phyloP scores from a whole-genome alignment of 768 basidiomycete species.

The Mycena capillaripes region DNA sequence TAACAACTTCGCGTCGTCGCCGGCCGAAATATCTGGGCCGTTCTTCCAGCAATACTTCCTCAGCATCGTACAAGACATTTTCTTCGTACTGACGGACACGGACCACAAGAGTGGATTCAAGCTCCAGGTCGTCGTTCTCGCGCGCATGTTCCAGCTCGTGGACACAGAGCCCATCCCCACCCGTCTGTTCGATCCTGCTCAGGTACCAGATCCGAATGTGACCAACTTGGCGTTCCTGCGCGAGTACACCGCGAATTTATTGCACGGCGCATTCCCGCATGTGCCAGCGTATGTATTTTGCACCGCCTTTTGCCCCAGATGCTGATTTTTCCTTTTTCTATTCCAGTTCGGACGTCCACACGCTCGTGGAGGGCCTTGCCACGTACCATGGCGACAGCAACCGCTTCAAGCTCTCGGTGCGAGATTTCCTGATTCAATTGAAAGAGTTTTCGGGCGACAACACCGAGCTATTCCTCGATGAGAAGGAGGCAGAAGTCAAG shows the following conservation, averaged over 20 bases:
- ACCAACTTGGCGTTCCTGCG: constrained; percentile 85
- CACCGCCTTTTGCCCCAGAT: too few species aligned
- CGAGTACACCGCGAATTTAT: constrained; percentile 87
- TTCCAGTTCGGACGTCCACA: constrained; percentile 56
- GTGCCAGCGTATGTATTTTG: constrained; percentile 77
- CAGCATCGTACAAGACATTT: constrained; percentile 93
- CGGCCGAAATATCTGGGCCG: constrained; percentile 81
- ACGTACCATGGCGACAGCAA: constrained; percentile 85
- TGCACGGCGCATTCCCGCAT: constrained; percentile 94
- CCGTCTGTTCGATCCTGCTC: constrained; percentile 86
- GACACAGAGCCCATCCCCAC: constrained; percentile 84
- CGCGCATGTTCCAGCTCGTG: constrained; percentile 93
- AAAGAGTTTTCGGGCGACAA: constrained; percentile 97
- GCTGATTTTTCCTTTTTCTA: not conserved
- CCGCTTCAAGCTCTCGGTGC: constrained; percentile 93
- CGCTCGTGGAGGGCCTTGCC: constrained; percentile 75
- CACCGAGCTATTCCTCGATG: constrained; percentile 91
- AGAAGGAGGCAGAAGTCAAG: constrained; percentile 90
- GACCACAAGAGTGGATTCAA: constrained; percentile 99
- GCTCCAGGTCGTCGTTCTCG: constrained; percentile 89
- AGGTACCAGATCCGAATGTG: constrained; percentile 76
- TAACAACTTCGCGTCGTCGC: constrained; percentile 88
- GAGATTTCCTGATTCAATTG: constrained; percentile 97
- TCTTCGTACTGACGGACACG: constrained; percentile 96
- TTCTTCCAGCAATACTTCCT: constrained; percentile 99